These are phyloP conservation scores for Salvia hispanica DNA, from an alignment of 257 asterid genomes.

Conservation along the genomic window DNA sequence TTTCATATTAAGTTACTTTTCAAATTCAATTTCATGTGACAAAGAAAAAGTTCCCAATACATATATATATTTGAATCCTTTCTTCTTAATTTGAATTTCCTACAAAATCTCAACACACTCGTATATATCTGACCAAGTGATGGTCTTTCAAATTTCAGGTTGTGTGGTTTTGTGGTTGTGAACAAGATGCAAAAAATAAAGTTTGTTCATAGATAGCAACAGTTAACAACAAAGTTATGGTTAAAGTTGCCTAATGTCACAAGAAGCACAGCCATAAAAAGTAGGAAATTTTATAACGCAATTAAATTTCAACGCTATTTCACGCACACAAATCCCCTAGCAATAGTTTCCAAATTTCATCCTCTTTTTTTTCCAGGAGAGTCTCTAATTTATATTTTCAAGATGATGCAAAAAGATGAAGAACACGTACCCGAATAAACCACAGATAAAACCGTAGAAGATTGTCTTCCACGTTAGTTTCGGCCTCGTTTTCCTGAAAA, in stretches of 20 bases:
- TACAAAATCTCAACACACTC: neutral
- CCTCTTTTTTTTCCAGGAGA: slow-evolving; percentile 6
- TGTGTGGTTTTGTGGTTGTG: neutral
- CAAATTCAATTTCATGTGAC: too few relatives aligned
- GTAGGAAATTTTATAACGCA: slow-evolving; percentile 8
- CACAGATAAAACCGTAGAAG: slow-evolving; percentile 53
- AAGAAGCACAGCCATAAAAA: slow-evolving; percentile 25
- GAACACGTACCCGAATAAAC: slow-evolving; percentile 46
- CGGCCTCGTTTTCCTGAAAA: slow-evolving; percentile 59
- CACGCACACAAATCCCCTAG: slow-evolving; percentile 6
- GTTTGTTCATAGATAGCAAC: slow-evolving; percentile 22
- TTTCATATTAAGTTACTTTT: too few relatives aligned
- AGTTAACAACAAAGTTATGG: slow-evolving; percentile 26
- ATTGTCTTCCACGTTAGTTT: slow-evolving; percentile 51
- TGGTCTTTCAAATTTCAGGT: neutral
- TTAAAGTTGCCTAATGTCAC: slow-evolving; percentile 24
- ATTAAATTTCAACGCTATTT: slow-evolving; percentile 25
- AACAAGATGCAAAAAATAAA: neutral
- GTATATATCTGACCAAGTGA: neutral
- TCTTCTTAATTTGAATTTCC: neutral
- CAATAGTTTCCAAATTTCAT: neutral
- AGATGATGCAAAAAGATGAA: neutral
- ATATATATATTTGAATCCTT: too few relatives aligned
- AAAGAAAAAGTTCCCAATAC: too few relatives aligned
- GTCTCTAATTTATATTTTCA: neutral